Evolutionary conservation across 2,329 filamentous ascomycete genomes (phyloP), one percentile per base, ranked within the genome.

Genomic region (Phialocephala subalpina): DNA sequence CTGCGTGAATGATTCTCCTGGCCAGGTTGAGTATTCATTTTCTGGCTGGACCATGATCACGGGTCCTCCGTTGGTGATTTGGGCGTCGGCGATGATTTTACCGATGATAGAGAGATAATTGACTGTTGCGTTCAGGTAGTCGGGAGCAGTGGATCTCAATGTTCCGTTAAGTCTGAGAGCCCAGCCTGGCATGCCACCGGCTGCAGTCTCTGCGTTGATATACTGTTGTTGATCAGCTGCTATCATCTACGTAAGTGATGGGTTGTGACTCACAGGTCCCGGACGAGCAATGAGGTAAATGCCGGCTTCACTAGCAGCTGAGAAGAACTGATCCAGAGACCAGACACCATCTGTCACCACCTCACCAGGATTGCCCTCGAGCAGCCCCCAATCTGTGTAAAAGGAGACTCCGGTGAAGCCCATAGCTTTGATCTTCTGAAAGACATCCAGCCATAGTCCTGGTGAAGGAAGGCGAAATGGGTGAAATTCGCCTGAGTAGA

Each of bases 121-220:
- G 42, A 22, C 9, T 16, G 90, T 93, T 0, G 90, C 85, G 22
- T 85, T 80, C 12, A 92, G 78, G 68, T 85, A 94, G 18, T 60
- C 58, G 3, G 58, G 45, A 38, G 35, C 11, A 18, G 35, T 42
- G 27, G 57, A 59, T 59, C 57, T 42, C 11, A 59, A 20, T 18
- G 38, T 42, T 12, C 57, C 90, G 82, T 74, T 90, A 87, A 16
- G 49, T 53, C 49, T 53, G 25, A 94, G 76, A 2, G 38, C 33
- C 92, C 92, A 95, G 1, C 92, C 92, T 0, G 92, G 92, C 66
- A 91, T 93, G 0, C 92, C 92, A 62, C 92, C 92, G 0, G 91
- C 92, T 2, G 86, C 87, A 0, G 82, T 87, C 76, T 94, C 92
- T 1, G 91, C 91, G 72, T 94, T 93, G 79, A 63, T 92, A 92